Evolutionary conservation across 2,329 filamentous ascomycete species (phyloP), one percentile per base, ranked within the genome.

Genomic region (Trichoderma sp.): DNA sequence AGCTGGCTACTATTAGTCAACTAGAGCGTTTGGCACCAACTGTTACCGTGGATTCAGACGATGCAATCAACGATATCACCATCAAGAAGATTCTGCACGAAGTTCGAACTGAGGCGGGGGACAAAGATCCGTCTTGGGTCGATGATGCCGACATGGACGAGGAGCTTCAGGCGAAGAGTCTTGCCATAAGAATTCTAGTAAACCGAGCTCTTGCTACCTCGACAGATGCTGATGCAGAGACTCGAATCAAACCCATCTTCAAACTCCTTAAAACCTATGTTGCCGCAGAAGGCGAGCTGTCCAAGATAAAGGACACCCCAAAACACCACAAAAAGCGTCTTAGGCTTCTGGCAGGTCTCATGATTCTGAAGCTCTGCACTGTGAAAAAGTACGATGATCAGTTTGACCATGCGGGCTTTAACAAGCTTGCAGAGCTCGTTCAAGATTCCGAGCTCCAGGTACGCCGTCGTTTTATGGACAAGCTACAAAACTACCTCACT

Each of bases 401-500:
- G 24, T 85, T 98, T 60, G 87, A 87, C 5, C 88, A 91, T 0
- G 78, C 83, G 5, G 89, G 92, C 75, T 99, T 98, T 81, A 93
- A 97, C 77, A 86, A 88, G 33, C 85, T 99, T 13, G 91, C 94
- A 0, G 86, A 92, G 71, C 87, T 97, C 14, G 88, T 92, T 2
- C 95, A 98, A 77, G 94, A 97, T 76, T 84, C 86, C 6, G 85
- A 92, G 61, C 82, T 87, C 2, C 86, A 91, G 72, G 93, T 98
- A 33, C 91, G 96, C 40, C 87, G 86, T 58, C 88, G 87, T 1
- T 98, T 99, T 75, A 86, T 96, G 65, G 89, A 90, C 75, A 94
- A 94, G 74, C 83, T 99, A 52, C 96, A 97, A 80, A 97, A 97
- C 80, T 95, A 97, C 75, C 87, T 98, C 5, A 91, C 92, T 11